Base-by-base conservation (phyloP, 2,329 filamentous ascomycete genomes). In the Xylaria arbuscula region DNA sequence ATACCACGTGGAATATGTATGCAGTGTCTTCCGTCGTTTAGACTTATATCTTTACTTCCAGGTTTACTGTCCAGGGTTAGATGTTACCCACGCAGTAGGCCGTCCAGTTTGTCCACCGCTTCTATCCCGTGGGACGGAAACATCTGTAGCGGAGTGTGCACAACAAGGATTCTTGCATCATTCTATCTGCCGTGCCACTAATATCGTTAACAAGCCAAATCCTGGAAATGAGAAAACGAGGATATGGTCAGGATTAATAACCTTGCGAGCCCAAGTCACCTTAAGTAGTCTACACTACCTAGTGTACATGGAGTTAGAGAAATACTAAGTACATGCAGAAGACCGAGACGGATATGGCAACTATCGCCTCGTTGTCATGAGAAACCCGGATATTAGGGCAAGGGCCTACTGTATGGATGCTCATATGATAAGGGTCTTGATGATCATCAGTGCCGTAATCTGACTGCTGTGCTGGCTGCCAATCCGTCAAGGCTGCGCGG, bases 131-230 rank as follows among this genome's bases (percentile, higher is more conserved):
- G 17, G 7, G 40, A 28, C 28, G 38, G 19, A 48, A 19, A 22
- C 15, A 36, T n/a, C 15, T 36, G 38, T 51, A 51, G 17, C 56
- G 42, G 22, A 40, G 53, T 42, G 47, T 42, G 47, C 22, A 19
- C 24, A 24, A 42, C 63, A 64, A 59, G 59, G 64, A 64, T 64
- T 69, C 60, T 71, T 71, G 66, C 69, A 71, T 67, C 69, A 71
- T 71, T 60, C 64, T 53, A 67, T 69, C 63, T 71, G 63, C 69
- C 69, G 69, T 69, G 38, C 51, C 40, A 58, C 45, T 65, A 69
- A 70, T 60, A 54, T 64, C 54, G 58, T 38, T 45, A 54, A 55
- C 8, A 57, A 24, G 63, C 50, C 36, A 53, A 68, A 55, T 53
- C 62, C 47, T 62, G 45, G 32, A 58, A 58, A 50, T 38, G 50